A percentile compares a stretch with the other conserved stretches of the same genome.
Evolutionary conservation across 2,329 filamentous ascomycete genomes (phyloP).

Genomic region (Alternaria atra): DNA sequence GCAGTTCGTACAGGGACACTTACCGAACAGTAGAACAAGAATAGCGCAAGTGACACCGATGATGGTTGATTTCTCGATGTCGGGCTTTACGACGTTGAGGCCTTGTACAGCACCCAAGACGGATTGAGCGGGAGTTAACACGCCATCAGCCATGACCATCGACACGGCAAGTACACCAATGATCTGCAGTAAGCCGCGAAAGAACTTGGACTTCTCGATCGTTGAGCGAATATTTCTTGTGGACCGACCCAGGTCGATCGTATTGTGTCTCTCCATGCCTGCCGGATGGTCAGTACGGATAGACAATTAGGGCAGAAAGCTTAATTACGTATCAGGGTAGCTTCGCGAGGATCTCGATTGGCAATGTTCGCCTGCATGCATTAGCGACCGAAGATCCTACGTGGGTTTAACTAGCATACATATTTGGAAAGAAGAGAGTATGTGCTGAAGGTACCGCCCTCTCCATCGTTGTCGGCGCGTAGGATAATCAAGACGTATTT

Average conservation of each 20-base stretch:
- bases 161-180: slow-evolving; percentile 72
- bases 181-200: slow-evolving; percentile 65
- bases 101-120: slow-evolving; percentile 74
- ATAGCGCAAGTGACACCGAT: slow-evolving; percentile 72
- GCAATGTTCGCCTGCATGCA: slow-evolving; percentile 65
- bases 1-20: too few species aligned
- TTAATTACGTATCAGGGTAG: slow-evolving; percentile 58
- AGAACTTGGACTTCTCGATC: slow-evolving; percentile 65
- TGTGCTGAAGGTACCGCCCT: slow-evolving; percentile 74
- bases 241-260: slow-evolving; percentile 63
- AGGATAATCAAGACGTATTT: slow-evolving; percentile 75
- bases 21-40: slow-evolving; percentile 66
- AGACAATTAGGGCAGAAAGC: not conserved
- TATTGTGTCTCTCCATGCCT: slow-evolving; percentile 66
- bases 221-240: slow-evolving; percentile 64
- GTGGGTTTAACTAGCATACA: slow-evolving; percentile 39
- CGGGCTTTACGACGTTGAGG: slow-evolving; percentile 64
- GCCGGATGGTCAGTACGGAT: slow-evolving; percentile 4
- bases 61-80: slow-evolving; percentile 66
- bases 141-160: slow-evolving; percentile 73
- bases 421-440: slow-evolving; percentile 70
- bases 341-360: slow-evolving; percentile 65
- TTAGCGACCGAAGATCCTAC: not conserved
- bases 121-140: slow-evolving; percentile 74
- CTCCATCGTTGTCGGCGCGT: slow-evolving; percentile 73